phyloP scores from a whole-genome alignment of 2,329 filamentous ascomycete genomes.

The Penicillium sp. region DNA sequence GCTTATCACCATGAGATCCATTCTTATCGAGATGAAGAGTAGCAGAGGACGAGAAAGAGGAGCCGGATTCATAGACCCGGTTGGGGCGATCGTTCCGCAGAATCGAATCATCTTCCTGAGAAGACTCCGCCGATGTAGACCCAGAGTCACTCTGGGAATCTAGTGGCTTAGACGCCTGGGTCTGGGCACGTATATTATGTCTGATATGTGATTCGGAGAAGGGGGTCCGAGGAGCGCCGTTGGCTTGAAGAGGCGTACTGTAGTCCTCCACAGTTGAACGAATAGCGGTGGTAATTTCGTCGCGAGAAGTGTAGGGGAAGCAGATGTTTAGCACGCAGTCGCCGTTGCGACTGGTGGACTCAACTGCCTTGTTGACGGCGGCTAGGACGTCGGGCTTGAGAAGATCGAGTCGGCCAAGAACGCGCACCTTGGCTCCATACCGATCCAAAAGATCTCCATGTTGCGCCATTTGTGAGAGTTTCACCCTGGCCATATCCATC shows the following conservation, averaged over 20 bases:
- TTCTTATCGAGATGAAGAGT: constrained; percentile 48
- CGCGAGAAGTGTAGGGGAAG: constrained; percentile 94
- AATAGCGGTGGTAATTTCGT: constrained; percentile 91
- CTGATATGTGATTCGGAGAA: constrained; percentile 89
- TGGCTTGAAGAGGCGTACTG: constrained; percentile 64
- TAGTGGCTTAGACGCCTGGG: constrained; percentile 39
- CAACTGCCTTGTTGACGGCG: constrained; percentile 81
- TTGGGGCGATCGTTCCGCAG: constrained; percentile 20
- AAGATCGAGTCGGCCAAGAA: constrained; percentile 80
- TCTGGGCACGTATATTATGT: constrained; percentile 74
- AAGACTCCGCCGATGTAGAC: constrained; percentile 41
- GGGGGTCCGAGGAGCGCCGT: constrained; percentile 53
- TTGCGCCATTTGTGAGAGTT: constrained; percentile 85
- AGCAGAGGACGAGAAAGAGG: constrained; percentile 48
- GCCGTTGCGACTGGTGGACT: constrained; percentile 83
- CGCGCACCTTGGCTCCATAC: constrained; percentile 83
- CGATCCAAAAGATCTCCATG: constrained; percentile 91
- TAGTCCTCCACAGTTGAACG: constrained; percentile 85
- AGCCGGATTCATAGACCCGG: constrained; percentile 34
- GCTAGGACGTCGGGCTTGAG: constrained; percentile 85
- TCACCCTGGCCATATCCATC: constrained; percentile 97
- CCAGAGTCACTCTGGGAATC: constrained; percentile 51
- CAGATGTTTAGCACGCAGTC: constrained; percentile 85
- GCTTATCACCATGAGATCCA: constrained; percentile 29
- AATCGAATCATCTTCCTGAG: constrained; percentile 46